Evolutionary conservation across 73 alveolate species (phyloP).

Genomic region (Breviolum minutum): DNA sequence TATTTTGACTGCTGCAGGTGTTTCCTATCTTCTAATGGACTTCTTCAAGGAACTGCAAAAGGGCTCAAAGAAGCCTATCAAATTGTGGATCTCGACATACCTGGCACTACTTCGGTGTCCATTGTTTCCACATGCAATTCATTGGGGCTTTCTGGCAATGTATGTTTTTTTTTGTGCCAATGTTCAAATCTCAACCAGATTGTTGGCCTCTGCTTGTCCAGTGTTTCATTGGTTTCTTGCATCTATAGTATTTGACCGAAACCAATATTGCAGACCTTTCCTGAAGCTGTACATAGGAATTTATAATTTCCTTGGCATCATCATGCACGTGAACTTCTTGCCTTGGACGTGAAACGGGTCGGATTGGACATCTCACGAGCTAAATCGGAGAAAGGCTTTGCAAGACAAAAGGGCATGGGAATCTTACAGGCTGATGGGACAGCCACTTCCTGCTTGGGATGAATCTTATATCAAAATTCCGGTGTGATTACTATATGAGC

Average conservation of each 20-base stretch:
- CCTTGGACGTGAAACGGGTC: conserved; percentile 57
- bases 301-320: conserved; percentile 49
- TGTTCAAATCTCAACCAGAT: conserved; percentile 48
- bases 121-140: conserved; percentile 62
- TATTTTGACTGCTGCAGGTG: conserved; percentile 46
- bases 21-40: conserved; percentile 10
- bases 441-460: not conserved
- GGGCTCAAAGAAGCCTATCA: conserved; percentile 13
- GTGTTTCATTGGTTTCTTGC: conserved; percentile 76
- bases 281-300: conserved; percentile 56
- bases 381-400: not conserved
- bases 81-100: not conserved
- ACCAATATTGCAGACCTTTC: not conserved
- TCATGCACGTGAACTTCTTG: conserved; percentile 81
- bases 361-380: not conserved
- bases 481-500: too few species aligned
- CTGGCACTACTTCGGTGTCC: conserved; percentile 43
- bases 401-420: too few species aligned
- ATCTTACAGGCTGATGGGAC: too few species aligned
- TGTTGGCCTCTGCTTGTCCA: conserved; percentile 72
- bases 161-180: conserved; percentile 40
- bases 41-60: conserved; percentile 12
- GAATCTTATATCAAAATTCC: not conserved
- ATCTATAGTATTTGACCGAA: conserved; percentile 24
- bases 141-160: conserved; percentile 74